Evolutionary conservation across 306 rosid genomes (phyloP).

Genomic region (Adenanthera pavonina): DNA sequence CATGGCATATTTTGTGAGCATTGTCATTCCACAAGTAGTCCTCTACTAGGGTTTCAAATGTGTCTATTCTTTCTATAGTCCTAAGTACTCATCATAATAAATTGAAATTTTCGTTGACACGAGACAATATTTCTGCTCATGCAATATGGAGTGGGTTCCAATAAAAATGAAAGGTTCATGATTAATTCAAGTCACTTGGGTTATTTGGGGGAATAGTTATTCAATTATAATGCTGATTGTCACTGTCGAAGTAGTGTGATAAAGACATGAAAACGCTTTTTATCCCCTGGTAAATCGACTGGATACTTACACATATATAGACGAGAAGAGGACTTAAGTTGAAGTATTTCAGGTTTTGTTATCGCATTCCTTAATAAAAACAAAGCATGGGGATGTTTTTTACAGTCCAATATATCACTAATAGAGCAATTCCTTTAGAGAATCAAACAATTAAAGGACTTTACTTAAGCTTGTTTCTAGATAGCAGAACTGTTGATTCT

Average conservation of each 20-base stretch:
- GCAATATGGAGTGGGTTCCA: not conserved
- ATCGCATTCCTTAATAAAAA: not conserved
- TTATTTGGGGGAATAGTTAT: not conserved
- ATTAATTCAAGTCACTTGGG: not conserved
- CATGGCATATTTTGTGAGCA: slow-evolving; percentile 12
- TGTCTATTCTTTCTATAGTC: not conserved
- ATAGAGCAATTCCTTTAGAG: not conserved
- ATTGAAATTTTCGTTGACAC: not conserved
- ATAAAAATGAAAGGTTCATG: not conserved
- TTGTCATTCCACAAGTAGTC: slow-evolving; percentile 26
- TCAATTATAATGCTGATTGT: not conserved
- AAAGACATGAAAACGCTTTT: not conserved
- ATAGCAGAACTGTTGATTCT: not conserved
- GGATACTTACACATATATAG: no score
- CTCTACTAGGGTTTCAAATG: slow-evolving; percentile 17
- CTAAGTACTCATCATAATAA: slow-evolving; percentile 7
- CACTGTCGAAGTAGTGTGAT: not conserved
- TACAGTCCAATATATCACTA: not conserved
- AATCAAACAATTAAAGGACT: not conserved
- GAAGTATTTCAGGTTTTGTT: not conserved
- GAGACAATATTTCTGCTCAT: not conserved
- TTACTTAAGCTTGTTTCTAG: not conserved
- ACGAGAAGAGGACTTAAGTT: not conserved
- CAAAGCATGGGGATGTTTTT: no score
- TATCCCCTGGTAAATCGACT: no score